Evolutionary conservation across 495 filamentous ascomycete genomes (phyloP).

Genomic region (Annulohypoxylon moriforme): DNA sequence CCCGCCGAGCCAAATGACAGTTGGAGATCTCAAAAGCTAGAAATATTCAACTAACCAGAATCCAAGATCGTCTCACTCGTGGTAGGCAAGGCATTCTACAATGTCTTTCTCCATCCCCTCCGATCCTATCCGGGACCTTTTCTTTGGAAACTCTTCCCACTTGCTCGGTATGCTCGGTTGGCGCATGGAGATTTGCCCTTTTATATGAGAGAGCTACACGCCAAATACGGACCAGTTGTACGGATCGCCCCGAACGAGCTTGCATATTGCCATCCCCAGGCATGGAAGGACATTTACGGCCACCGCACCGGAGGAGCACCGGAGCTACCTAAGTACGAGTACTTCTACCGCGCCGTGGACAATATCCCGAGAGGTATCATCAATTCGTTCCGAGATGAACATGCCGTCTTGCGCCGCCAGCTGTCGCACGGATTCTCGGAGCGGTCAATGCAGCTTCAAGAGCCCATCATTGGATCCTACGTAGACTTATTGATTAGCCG

Average conservation of each 20-base stretch:
- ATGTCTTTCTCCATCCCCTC: slow-evolving; percentile 57
- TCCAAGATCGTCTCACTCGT: slow-evolving; percentile 19
- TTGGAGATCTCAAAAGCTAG: background rate
- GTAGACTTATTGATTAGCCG: slow-evolving; percentile 53
- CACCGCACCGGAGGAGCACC: slow-evolving; percentile 40
- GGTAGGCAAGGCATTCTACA: slow-evolving; percentile 45
- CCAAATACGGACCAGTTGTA: slow-evolving; percentile 60
- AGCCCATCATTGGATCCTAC: slow-evolving; percentile 49
- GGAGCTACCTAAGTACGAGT: slow-evolving; percentile 45
- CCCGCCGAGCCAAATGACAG: background rate
- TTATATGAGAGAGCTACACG: slow-evolving; percentile 54
- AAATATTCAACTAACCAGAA: background rate
- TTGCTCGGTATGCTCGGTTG: slow-evolving; percentile 31
- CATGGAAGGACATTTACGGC: slow-evolving; percentile 63
- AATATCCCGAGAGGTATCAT: slow-evolving; percentile 42
- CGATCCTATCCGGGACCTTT: slow-evolving; percentile 57
- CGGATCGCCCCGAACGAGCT: slow-evolving; percentile 60
- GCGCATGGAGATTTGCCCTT: slow-evolving; percentile 44
- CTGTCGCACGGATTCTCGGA: slow-evolving; percentile 59
- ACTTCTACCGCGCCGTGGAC: slow-evolving; percentile 40
- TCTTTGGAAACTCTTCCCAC: slow-evolving; percentile 39
- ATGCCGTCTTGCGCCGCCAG: slow-evolving; percentile 51
- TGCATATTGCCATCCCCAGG: slow-evolving; percentile 54
- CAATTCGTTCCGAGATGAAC: slow-evolving; percentile 40
- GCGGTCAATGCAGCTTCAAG: slow-evolving; percentile 51